Evolutionary conservation across 257 asterid species (phyloP), one percentile per base, ranked within the genome.

Genomic region (Solanum bukasovii): DNA sequence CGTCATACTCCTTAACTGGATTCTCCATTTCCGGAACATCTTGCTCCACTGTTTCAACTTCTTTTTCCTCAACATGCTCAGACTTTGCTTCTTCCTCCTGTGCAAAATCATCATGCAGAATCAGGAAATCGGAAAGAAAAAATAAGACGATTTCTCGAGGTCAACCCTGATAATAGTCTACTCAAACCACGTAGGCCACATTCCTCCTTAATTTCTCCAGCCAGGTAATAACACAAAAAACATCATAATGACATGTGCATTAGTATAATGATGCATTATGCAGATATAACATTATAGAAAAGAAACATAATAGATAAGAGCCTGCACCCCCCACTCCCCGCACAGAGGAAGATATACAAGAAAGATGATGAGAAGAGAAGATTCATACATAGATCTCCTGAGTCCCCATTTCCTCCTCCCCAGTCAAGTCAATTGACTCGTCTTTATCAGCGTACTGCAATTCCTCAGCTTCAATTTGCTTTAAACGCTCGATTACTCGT

Each of bases 401-500:
- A 49, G 87, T 86, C 87, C 84, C 92, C 44, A 70, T 92, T 67
- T 37, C 94, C 31, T 93, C 94, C 42, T 90, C 87, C 79, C 88
- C 93, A 11, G 89, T 77, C 90, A 93, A 89, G 81, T 90, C 94
- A 59, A 88, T 14, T 10, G 91, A 74, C 23, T 91, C 94, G 37
- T 90, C 93, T 74, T 88, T 87, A 56, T 87, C 91, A 44, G 84
- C 87, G 44, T 90, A 90, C 87, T 87, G 86, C 75, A 91, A 92
- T 88, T 93, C 91, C 91, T 93, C 93, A 3, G 90, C 93, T 38
- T 94, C 95, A 77, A 89, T 89, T 91, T 93, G 90, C 81, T 91
- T 86, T 68, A 95, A 65, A 38, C 88, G 93, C 87, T 91, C 94
- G 40, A 93, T 92, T 90, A 95, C 94, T 86, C 46, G 84, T 73